These are phyloP conservation scores for Xylaria intraflava DNA, from an alignment of 495 filamentous ascomycete species.

Conservation along the genomic window DNA sequence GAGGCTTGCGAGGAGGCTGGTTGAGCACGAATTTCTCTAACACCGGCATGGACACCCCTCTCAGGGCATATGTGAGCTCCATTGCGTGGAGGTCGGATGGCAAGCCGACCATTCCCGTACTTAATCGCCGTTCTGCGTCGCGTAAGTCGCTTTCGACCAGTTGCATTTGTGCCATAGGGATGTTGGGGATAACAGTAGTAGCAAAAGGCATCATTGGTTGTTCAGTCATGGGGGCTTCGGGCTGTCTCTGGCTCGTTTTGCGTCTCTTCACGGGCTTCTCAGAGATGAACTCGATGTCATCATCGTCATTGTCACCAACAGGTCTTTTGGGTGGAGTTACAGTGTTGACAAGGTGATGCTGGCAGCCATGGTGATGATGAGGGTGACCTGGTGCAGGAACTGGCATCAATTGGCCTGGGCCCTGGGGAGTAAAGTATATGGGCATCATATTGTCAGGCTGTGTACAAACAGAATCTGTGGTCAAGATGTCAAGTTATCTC, in stretches of 20 bases:
- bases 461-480: not conserved
- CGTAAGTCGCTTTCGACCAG: slow-evolving; percentile 1
- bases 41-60: slow-evolving; percentile 29
- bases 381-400: not conserved
- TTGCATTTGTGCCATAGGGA: not conserved
- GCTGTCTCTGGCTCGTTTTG: slow-evolving; percentile 20
- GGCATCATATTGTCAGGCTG: slow-evolving; percentile 7
- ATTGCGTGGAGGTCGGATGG: slow-evolving; percentile 20
- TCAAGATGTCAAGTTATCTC: not conserved
- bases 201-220: slow-evolving; percentile 5
- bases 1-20: slow-evolving; percentile 19
- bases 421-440: slow-evolving; percentile 1
- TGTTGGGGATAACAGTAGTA: not conserved
- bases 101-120: slow-evolving; percentile 29
- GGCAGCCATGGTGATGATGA: slow-evolving; percentile 1
- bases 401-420: not conserved
- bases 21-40: slow-evolving; percentile 22
- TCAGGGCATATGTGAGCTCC: slow-evolving; percentile 16
- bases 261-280: slow-evolving; percentile 37
- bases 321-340: slow-evolving; percentile 15
- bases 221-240: not conserved
- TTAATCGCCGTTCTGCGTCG: slow-evolving; percentile 24
- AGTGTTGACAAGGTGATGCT: slow-evolving; percentile 2
- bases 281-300: slow-evolving; percentile 41
- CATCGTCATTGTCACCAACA: slow-evolving; percentile 37